phyloP scores from a whole-genome alignment of 2,329 filamentous ascomycete species.

The Xylaria sp. region DNA sequence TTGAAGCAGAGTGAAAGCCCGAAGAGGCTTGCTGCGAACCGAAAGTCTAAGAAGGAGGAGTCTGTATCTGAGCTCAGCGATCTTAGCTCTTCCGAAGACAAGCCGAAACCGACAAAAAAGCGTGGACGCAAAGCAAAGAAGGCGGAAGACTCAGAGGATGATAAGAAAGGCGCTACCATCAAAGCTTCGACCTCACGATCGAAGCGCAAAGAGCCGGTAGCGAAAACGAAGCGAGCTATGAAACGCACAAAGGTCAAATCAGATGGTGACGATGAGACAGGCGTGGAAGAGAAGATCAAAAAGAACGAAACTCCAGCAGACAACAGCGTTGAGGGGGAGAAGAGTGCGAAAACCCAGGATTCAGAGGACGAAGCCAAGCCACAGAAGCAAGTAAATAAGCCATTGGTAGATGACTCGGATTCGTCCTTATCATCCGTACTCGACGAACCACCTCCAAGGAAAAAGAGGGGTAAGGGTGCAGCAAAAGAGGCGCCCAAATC shows the following conservation, averaged over 20 bases:
- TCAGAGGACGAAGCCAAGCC: slow-evolving; percentile 47
- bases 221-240: slow-evolving; percentile 28
- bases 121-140: slow-evolving; percentile 38
- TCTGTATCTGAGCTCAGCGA: slow-evolving; percentile 32
- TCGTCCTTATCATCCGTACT: slow-evolving; percentile 74
- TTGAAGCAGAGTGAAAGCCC: slow-evolving; percentile 24
- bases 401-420: slow-evolving; percentile 34
- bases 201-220: slow-evolving; percentile 37
- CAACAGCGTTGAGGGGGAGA: slow-evolving; percentile 16
- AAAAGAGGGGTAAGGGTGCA: slow-evolving; percentile 54
- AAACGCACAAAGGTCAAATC: slow-evolving; percentile 38
- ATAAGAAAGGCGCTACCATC: slow-evolving; percentile 34
- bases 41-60: slow-evolving; percentile 33
- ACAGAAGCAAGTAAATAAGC: slow-evolving; percentile 41
- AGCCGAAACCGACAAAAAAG: slow-evolving; percentile 32
- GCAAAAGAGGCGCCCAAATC: slow-evolving; percentile 29
- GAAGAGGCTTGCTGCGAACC: slow-evolving; percentile 23
- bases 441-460: slow-evolving; percentile 69
- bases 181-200: slow-evolving; percentile 23
- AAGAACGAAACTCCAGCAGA: slow-evolving; percentile 18
- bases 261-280: slow-evolving; percentile 33
- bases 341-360: slow-evolving; percentile 40
- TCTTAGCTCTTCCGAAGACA: slow-evolving; percentile 38
- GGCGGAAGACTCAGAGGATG: slow-evolving; percentile 39
- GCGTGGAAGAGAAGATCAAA: slow-evolving; percentile 25